Evolutionary conservation across 768 basidiomycete species (phyloP).

Genomic region (Boletus eberwhitei): DNA sequence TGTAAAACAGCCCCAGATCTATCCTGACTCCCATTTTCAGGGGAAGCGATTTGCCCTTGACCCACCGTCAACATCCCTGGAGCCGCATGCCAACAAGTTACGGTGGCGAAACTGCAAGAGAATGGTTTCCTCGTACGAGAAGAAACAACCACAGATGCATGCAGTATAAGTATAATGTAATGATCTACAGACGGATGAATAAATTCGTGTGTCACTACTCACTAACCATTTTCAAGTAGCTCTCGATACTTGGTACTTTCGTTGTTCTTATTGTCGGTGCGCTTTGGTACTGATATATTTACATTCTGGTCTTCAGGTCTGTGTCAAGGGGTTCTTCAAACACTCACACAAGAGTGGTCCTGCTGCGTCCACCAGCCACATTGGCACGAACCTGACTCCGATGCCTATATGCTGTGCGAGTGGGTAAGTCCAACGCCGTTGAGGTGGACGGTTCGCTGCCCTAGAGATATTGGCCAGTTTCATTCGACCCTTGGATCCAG

Average conservation of each 20-base stretch:
- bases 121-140: neutral
- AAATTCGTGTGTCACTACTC: neutral
- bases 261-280: neutral
- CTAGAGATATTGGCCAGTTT: no score
- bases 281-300: neutral
- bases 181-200: neutral
- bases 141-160: neutral
- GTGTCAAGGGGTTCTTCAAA: neutral
- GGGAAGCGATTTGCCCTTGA: neutral
- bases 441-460: neutral
- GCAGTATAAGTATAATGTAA: neutral
- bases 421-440: neutral
- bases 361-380: no score
- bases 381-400: neutral
- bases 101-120: neutral
- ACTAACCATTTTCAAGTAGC: neutral
- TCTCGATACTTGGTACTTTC: neutral
- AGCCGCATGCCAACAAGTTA: neutral
- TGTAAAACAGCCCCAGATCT: neutral
- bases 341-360: neutral
- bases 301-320: neutral
- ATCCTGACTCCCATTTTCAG: no score
- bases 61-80: neutral
- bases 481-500: neutral
- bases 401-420: neutral